Evolutionary conservation across 2,329 filamentous ascomycete species (phyloP).

Genomic region (Cytospora leucostoma): DNA sequence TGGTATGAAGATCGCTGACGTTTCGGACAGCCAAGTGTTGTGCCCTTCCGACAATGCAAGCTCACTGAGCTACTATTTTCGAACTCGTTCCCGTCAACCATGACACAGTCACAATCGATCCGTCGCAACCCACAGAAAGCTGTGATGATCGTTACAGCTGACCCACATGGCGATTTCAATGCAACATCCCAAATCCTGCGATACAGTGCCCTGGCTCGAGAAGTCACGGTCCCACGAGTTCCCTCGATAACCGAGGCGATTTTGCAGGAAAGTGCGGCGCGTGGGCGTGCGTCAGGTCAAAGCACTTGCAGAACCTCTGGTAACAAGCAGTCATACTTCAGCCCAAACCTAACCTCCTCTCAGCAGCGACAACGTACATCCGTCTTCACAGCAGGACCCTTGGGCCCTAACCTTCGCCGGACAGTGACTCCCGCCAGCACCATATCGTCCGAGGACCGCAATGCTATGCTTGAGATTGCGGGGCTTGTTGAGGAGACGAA

Average conservation of each 20-base stretch:
- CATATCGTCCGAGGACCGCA: slow-evolving; percentile 52
- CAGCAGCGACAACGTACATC: slow-evolving; percentile 40
- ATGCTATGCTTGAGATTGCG: slow-evolving; percentile 81
- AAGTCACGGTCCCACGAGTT: slow-evolving; percentile 87
- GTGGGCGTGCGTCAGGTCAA: slow-evolving; percentile 34
- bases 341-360: slow-evolving; percentile 35
- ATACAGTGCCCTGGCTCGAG: slow-evolving; percentile 88
- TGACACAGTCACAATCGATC: slow-evolving; percentile 44
- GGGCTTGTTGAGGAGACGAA: slow-evolving; percentile 79
- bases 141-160: slow-evolving; percentile 95
- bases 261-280: slow-evolving; percentile 41
- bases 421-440: slow-evolving; percentile 44
- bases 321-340: slow-evolving; percentile 32
- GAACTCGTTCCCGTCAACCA: slow-evolving; percentile 75
- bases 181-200: slow-evolving; percentile 94
- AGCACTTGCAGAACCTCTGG: slow-evolving; percentile 29
- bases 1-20: slow-evolving; percentile 13
- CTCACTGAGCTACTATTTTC: slow-evolving; percentile 83
- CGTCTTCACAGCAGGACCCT: slow-evolving; percentile 43
- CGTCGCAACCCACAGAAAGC: slow-evolving; percentile 77
- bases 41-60: slow-evolving; percentile 82
- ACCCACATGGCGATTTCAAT: slow-evolving; percentile 92
- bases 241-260: slow-evolving; percentile 80
- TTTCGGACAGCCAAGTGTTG: slow-evolving; percentile 61
- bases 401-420: slow-evolving; percentile 36